Evolutionary conservation across 2,329 filamentous ascomycete genomes (phyloP).

Genomic region (Penicillium sp.): DNA sequence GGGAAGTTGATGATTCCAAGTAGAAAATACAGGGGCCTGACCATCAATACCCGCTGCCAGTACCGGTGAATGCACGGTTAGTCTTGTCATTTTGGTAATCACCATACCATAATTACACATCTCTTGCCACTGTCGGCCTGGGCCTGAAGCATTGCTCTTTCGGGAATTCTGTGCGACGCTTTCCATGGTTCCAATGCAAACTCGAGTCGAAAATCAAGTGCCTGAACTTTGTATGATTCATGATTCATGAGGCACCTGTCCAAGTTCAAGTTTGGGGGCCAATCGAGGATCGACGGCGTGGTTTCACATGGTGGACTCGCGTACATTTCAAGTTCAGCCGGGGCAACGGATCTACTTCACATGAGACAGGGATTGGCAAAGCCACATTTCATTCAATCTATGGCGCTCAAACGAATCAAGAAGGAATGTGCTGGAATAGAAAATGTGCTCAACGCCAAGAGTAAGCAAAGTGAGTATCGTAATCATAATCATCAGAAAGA

Average conservation of each 20-base stretch:
- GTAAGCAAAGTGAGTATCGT: constrained; percentile 1
- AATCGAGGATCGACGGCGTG: not conserved
- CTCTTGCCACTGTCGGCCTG: not conserved
- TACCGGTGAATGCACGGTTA: too few species aligned
- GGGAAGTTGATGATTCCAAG: too few species aligned
- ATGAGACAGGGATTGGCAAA: too few species aligned
- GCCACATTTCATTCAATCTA: not conserved
- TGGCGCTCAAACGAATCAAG: not conserved
- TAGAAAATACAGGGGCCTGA: too few species aligned
- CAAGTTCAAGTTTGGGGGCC: not conserved
- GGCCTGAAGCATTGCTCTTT: not conserved
- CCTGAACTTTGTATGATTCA: constrained; percentile 8
- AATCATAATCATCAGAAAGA: not conserved
- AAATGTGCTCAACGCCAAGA: not conserved
- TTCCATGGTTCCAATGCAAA: constrained; percentile 2
- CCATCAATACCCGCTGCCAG: too few species aligned
- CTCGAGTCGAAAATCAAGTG: too few species aligned
- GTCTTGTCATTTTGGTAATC: not conserved
- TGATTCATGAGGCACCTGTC: not conserved
- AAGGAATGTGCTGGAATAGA: not conserved
- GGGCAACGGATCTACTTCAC: too few species aligned
- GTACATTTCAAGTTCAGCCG: too few species aligned
- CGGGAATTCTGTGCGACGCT: not conserved
- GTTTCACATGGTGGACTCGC: too few species aligned
- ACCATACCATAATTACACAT: not conserved